Conservation (phyloP, 495 filamentous ascomycete genomes). For the Pseudevernia furfuracea region DNA sequence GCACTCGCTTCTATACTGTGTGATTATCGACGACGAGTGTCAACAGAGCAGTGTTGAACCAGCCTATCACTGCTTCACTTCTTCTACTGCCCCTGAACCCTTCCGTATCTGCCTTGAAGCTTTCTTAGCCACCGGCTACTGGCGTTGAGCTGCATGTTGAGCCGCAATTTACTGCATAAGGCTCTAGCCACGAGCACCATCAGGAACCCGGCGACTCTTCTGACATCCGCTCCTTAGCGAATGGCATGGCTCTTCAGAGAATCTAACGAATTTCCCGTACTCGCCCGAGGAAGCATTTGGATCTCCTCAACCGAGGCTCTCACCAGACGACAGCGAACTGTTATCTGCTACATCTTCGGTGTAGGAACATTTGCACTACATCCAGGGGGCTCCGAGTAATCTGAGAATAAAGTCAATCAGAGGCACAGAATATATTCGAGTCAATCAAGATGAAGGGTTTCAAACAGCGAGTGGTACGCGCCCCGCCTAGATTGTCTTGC, state of each 20-base stretch:
- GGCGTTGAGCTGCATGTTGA: constrained; percentile 16
- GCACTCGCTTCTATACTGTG: constrained; percentile 4
- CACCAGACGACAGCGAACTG: background rate
- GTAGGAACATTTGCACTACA: background rate
- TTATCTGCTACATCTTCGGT: background rate
- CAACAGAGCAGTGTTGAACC: background rate
- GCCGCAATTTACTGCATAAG: constrained; percentile 8
- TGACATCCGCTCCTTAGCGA: background rate
- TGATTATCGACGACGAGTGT: constrained; percentile 14
- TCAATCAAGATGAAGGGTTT: constrained; percentile 83
- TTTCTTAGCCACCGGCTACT: background rate
- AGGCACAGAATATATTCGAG: background rate
- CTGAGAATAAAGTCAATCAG: background rate
- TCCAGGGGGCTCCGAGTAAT: background rate
- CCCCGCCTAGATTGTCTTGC: background rate
- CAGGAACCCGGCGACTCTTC: background rate
- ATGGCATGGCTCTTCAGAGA: background rate
- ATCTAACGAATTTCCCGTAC: background rate
- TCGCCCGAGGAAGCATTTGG: background rate
- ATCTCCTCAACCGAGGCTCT: background rate
- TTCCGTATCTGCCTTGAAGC: background rate
- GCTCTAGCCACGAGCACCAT: constrained; percentile 15
- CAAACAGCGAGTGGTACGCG: constrained; percentile 92
- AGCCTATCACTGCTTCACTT: background rate
- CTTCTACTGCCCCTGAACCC: background rate